phyloP scores from a whole-genome alignment of 1,139 yeast species.

The Kurtzmaniella quercitrusa region DNA sequence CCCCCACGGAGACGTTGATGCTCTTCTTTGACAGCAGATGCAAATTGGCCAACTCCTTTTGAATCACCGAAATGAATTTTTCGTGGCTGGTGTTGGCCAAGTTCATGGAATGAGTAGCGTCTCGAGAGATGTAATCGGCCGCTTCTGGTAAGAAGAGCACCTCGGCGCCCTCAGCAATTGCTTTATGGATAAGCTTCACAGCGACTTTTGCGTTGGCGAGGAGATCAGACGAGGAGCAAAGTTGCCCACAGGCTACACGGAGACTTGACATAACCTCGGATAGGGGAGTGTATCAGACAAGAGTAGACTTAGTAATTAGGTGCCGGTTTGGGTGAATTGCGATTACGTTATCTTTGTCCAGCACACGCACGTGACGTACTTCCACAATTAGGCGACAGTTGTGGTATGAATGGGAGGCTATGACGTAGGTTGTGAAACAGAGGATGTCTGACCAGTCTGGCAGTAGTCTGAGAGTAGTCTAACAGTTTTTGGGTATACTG shows the following conservation, averaged over 20 bases:
- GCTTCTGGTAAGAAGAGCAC: slow-evolving; percentile 91
- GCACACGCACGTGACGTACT: background rate
- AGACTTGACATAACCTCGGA: slow-evolving; percentile 8
- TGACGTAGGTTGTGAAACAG: no score
- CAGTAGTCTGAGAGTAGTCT: no score
- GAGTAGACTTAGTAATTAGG: slow-evolving; percentile 3
- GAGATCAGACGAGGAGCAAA: slow-evolving; percentile 69
- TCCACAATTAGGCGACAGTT: background rate
- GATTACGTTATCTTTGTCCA: background rate
- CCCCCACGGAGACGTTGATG: slow-evolving; percentile 52
- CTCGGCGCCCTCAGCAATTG: slow-evolving; percentile 54
- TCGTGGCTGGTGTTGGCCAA: slow-evolving; percentile 52
- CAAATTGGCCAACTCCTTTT: slow-evolving; percentile 33
- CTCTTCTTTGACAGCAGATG: slow-evolving; percentile 11
- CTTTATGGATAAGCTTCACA: slow-evolving; percentile 53
- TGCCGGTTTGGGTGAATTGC: background rate
- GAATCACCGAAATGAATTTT: slow-evolving; percentile 49
- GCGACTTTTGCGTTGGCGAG: slow-evolving; percentile 57
- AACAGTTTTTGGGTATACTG: no score
- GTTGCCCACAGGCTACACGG: slow-evolving; percentile 77
- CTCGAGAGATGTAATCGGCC: slow-evolving; percentile 75
- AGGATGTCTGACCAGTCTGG: no score
- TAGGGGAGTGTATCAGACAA: slow-evolving; percentile 20
- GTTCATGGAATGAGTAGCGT: slow-evolving; percentile 58
- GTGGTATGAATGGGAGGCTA: background rate